These are phyloP conservation scores for Usnea hakonensis DNA, from an alignment of 495 filamentous ascomycete species.

Conservation along the genomic window DNA sequence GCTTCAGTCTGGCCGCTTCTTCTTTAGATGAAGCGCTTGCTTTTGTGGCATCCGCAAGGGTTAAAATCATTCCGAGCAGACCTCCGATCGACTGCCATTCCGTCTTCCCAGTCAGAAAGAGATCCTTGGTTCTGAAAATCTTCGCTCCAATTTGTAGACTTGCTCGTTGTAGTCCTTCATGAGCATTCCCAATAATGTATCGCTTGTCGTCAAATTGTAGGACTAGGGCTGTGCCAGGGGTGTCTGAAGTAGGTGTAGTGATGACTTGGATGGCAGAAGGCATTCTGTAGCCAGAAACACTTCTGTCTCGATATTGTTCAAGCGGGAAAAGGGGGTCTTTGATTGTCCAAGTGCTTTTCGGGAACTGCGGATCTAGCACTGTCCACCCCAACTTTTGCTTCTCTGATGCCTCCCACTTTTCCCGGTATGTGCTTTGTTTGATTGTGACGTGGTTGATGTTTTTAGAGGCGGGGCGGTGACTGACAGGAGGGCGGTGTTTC, in stretches of 20 bases:
- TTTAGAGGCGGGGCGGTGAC: too few relatives aligned
- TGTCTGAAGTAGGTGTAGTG: conserved; percentile 82
- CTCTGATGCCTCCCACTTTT: not conserved
- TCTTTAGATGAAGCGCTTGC: conserved; percentile 30
- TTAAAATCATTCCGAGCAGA: conserved; percentile 74
- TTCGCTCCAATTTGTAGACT: conserved; percentile 54
- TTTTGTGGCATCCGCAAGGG: conserved; percentile 57
- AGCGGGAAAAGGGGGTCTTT: not conserved
- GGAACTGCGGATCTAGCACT: not conserved
- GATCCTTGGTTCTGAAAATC: conserved; percentile 54
- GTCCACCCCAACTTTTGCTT: not conserved
- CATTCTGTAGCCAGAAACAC: not conserved
- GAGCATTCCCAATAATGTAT: conserved; percentile 79
- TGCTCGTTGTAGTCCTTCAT: conserved; percentile 81
- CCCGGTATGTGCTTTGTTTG: not conserved
- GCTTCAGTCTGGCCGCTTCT: conserved; percentile 11
- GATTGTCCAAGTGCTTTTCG: too few relatives aligned
- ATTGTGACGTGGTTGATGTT: too few relatives aligned
- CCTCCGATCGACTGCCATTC: conserved; percentile 74
- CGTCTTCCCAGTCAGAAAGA: conserved; percentile 72
- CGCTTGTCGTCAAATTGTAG: conserved; percentile 71
- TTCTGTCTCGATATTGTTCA: not conserved
- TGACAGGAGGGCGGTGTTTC: too few relatives aligned
- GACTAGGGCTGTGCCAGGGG: conserved; percentile 66
- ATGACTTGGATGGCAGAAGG: conserved; percentile 57